phyloP scores from a whole-genome alignment of 306 rosid genomes.

The Argentina anserina region DNA sequence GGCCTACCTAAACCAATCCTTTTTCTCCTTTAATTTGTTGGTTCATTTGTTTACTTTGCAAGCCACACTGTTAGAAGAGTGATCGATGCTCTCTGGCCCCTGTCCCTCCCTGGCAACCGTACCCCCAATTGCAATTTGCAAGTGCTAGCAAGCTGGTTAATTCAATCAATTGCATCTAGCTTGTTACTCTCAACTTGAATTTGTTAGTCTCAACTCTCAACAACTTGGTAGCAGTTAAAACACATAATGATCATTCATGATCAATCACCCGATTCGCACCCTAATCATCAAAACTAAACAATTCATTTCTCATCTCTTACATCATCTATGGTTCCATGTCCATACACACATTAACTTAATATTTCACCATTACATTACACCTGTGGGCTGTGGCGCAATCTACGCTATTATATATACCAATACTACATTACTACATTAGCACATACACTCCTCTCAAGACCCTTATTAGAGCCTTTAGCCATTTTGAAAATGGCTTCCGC shows the following conservation, averaged over 20 bases:
- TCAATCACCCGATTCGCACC: neutral
- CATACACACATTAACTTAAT: neutral
- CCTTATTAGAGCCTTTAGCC: neutral
- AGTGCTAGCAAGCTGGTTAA: neutral
- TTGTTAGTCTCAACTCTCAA: neutral
- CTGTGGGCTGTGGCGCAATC: neutral
- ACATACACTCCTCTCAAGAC: neutral
- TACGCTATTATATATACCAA: neutral
- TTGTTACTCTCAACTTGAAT: neutral
- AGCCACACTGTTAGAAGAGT: neutral
- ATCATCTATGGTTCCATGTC: neutral
- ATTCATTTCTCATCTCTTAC: neutral
- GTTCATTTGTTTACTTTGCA: neutral
- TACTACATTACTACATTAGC: neutral
- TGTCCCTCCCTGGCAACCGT: too few species aligned
- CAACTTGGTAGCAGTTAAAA: neutral
- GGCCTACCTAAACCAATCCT: neutral
- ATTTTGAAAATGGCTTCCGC: constrained; percentile 31
- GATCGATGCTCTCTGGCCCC: neutral
- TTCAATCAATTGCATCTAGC: neutral
- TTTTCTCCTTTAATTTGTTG: neutral
- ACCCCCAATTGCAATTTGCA: neutral
- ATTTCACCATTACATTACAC: neutral
- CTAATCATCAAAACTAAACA: neutral
- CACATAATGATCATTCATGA: neutral